Base-by-base conservation (phyloP, 495 filamentous ascomycete genomes). In the Penicillium bovifimosum region DNA sequence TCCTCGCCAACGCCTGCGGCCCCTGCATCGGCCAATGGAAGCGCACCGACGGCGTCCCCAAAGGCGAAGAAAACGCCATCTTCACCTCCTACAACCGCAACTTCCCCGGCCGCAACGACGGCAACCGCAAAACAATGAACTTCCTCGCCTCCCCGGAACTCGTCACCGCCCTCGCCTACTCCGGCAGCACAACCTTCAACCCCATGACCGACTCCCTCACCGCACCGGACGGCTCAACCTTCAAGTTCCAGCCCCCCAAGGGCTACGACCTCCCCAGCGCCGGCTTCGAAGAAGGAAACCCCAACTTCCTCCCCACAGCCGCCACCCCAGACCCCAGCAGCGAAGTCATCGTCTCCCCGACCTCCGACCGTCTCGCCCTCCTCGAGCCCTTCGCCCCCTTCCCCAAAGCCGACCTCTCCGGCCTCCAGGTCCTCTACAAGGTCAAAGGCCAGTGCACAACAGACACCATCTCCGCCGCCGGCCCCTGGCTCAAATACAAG, bases 401-500 rank as follows among this genome's bases (percentile, higher is more conserved):
- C 72, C 91, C 91, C 9, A 45, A 73, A 27, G 73, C 74, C 14
- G 92, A 97, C 26, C 80, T 96, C 16, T 75, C 78, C 18, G 80
- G 78, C 33, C 66, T 74, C 31, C 60, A 65, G 26, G 89, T 98
- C 14, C 84, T 98, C 11, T 90, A 93, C 77, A 96, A 96, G 74
- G 86, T 97, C 42, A 86, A 89, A 52, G 93, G 93, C 50, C 95
- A 98, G 71, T 97, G 93, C 81, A 96, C 93, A 32, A 98, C 93
- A 31, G 93, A 98, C 71, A 96, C 93, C 53, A 98, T 98, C 68
- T 96, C 91, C 17, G 93, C 92, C 6, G 93, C 93, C 3, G 93
- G 93, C 6, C 91, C 91, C 3, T 98, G 93, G 93, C 78, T 98
- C 32, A 97, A 96, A 72, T 98, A 96, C 82, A 97, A 97, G 78